Base-by-base conservation (phyloP, 305 asterid genomes). In the Rubia tinctorum region DNA sequence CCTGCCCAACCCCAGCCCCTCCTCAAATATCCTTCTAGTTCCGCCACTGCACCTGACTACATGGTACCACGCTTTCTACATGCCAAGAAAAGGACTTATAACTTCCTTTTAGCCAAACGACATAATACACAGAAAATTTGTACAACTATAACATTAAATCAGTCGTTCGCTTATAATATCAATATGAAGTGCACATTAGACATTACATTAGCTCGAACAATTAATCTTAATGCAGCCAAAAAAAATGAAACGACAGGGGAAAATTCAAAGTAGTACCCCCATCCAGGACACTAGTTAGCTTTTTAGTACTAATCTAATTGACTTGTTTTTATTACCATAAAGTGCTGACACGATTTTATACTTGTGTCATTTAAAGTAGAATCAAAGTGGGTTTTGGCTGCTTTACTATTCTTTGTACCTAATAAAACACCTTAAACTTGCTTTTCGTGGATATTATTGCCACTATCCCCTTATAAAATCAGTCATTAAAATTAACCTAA, bases 71-170 rank as follows among this genome's bases (percentile, higher is more conserved):
- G 34, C 34, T 30, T 30, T 30, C 34, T 73, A 39, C 63, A 18
- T 18, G 56, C 39, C 9, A 6, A 49, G 71, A 81, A 56, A 73
- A 18, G 11, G 74, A 79, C 80, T 44, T 73, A 23, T 45, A 71
- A 70, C 69, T 51, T 64, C 62, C 63, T 4, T 27, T 34, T 37
- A 62, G n/a, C 42, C 27, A 76, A 76, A 75, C 66, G 76, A 82
- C 80, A 78, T 20, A 10, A 53, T 1, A 2, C 3, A 51, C 5
- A 23, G 47, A 17, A 14, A 8, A 6, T 71, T 66, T 76, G 34
- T 30, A 30, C 34, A 30, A 30, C 2, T 30, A 30, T 3, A 53
- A 76, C 30, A 12, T 58, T 77, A 39, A 76, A 75, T 44, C 53
- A 71, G 75, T 64, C 64, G 71, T 76, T 71, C 73, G 6, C 42